Percentiles rank a stretch among this genome's conserved stretches.
These are phyloP conservation scores for Craterostigma plantagineum DNA, from an alignment of 257 asterid species.

Conservation along the genomic window DNA sequence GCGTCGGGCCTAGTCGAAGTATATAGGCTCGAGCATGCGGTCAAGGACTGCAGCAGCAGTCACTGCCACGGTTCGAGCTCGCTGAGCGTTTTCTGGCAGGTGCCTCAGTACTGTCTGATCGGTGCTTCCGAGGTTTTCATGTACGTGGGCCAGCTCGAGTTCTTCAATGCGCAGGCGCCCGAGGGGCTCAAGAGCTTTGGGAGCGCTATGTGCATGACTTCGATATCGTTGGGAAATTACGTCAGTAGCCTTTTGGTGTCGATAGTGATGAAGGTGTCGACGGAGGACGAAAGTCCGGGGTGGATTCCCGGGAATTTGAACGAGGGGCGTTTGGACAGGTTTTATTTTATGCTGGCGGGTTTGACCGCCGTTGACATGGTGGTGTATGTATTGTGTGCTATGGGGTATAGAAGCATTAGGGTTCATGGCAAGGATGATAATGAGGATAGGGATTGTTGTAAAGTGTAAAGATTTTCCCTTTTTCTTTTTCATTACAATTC, in stretches of 20 bases:
- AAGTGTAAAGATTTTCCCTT: too few relatives aligned
- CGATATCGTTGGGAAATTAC: slow-evolving; percentile 80
- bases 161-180: slow-evolving; percentile 72
- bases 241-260: slow-evolving; percentile 74
- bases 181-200: slow-evolving; percentile 92
- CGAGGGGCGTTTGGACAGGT: slow-evolving; percentile 63
- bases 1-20: slow-evolving; percentile 66
- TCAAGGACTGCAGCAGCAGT: slow-evolving; percentile 33
- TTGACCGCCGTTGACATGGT: slow-evolving; percentile 49
- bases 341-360: slow-evolving; percentile 67
- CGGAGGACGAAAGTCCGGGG: slow-evolving; percentile 54
- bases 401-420: slow-evolving; percentile 48
- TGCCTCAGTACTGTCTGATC: slow-evolving; percentile 70
- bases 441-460: slow-evolving; percentile 7
- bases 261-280: slow-evolving; percentile 59
- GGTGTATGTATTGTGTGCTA: slow-evolving; percentile 41
- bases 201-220: slow-evolving; percentile 87
- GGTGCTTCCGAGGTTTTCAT: slow-evolving; percentile 92
- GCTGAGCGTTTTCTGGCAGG: slow-evolving; percentile 82
- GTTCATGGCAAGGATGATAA: slow-evolving; percentile 24
- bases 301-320: slow-evolving; percentile 88
- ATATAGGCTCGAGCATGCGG: slow-evolving; percentile 49
- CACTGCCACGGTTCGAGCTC: slow-evolving; percentile 72
- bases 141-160: too few relatives aligned
- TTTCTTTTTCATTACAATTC: too few relatives aligned